Evolutionary conservation across 192 early-diverging fungal genomes (phyloP), one percentile per base, ranked within the genome.

Genomic region (Chytriomyces hyalinus): DNA sequence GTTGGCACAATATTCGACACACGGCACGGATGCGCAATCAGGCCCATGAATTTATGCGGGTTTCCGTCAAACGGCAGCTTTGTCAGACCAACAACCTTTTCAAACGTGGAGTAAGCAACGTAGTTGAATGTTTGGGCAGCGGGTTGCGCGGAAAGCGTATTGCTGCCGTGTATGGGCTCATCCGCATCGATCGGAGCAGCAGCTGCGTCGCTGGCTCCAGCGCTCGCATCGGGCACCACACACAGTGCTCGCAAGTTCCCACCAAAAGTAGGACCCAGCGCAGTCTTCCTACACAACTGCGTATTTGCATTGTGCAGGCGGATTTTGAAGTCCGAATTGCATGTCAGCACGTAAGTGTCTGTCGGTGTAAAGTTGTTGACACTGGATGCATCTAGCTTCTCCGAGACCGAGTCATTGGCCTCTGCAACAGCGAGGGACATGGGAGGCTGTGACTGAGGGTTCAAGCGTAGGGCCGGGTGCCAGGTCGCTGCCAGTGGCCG

Each of bases 61-160:
- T 90, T 90, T 6, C 89, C 89, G 61, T 90, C 88, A 26, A 89
- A 73, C n/a, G 89, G 89, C 43, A 90, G 68, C 66, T 89, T 89
- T 11, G 82, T 69, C 1, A 90, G 17, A 1, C 89, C 89, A 65
- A 88, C 73, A 11, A 87, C 86, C 62, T 88, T 89, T 44, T 87
- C 82, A 17, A 72, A 17, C 13, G 83, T 78, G 2, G 73, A 66
- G 53, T 75, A 88, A 0, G 73, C 83, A 11, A 86, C 20, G 70
- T 88, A 88, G 44, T 81, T 79, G 10, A 72, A 57, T 13, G 78
- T 36, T 6, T 73, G 62, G 0, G 36, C 36, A 1, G 4, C 36
- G 36, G 36, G 36, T 36, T 36, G 36, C 0, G 36, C 36, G 36
- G 36, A 36, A 36, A 36, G 36, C 36, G 36, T 36, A 2, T 36